These are phyloP conservation scores for Platanthera guangdongensis DNA, from an alignment of 106 monocot species.

Conservation along the genomic window DNA sequence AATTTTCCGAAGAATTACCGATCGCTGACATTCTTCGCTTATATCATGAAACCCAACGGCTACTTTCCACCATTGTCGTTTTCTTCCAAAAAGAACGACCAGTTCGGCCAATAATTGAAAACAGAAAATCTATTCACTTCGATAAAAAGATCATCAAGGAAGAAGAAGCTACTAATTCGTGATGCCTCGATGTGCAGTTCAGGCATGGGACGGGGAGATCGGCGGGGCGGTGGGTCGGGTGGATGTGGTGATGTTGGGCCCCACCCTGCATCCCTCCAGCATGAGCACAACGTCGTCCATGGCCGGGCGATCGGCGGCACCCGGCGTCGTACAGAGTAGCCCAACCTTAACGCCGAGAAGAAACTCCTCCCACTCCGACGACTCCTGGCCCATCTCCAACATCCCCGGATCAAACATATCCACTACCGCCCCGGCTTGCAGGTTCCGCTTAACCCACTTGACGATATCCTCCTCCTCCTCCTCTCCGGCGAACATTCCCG, in stretches of 20 bases:
- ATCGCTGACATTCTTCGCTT: too few species aligned
- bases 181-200: neutral
- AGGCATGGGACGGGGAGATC: constrained; percentile 32
- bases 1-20: too few species aligned
- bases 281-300: constrained; percentile 94
- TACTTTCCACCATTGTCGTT: neutral
- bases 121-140: neutral
- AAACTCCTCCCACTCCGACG: constrained; percentile 97
- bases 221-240: constrained; percentile 65
- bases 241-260: constrained; percentile 61
- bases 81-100: neutral
- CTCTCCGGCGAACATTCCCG: constrained; percentile 66
- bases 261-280: constrained; percentile 91
- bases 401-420: constrained; percentile 84
- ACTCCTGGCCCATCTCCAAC: constrained; percentile 87
- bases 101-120: neutral
- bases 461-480: constrained; percentile 58
- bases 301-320: constrained; percentile 56
- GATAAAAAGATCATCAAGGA: neutral
- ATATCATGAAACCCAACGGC: neutral
- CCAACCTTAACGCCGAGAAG: constrained; percentile 84
- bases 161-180: neutral
- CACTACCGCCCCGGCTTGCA: constrained; percentile 63
- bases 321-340: constrained; percentile 79
- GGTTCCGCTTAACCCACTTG: constrained; percentile 91